These are phyloP conservation scores for Viridothelium virens DNA, from an alignment of 495 filamentous ascomycete genomes.

Conservation along the genomic window DNA sequence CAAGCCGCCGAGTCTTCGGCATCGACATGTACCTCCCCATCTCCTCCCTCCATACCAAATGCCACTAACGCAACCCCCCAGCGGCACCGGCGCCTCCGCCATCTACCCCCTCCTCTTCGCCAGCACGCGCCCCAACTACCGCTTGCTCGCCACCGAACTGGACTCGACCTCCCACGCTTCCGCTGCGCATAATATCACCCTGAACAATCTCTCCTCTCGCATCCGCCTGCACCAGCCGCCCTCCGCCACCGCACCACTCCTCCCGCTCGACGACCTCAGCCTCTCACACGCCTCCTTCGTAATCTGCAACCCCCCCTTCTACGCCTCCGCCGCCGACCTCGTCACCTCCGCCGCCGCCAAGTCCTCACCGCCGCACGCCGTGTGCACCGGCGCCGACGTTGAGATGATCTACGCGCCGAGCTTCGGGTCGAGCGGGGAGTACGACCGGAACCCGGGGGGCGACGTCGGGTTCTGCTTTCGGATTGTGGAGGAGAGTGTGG, in stretches of 20 bases:
- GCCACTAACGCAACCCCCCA: slow-evolving; percentile 22
- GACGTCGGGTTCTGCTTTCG: slow-evolving; percentile 71
- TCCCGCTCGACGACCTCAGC: slow-evolving; percentile 52
- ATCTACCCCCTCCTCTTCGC: slow-evolving; percentile 89
- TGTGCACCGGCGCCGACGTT: slow-evolving; percentile 70
- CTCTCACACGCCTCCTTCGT: slow-evolving; percentile 67
- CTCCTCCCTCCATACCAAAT: not conserved
- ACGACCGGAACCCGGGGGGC: slow-evolving; percentile 55
- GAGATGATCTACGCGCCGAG: slow-evolving; percentile 62
- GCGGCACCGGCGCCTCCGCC: slow-evolving; percentile 78
- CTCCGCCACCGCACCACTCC: slow-evolving; percentile 43
- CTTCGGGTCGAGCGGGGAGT: not conserved
- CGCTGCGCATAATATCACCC: slow-evolving; percentile 53
- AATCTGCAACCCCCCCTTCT: slow-evolving; percentile 96
- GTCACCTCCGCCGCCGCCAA: slow-evolving; percentile 51
- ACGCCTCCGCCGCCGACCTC: slow-evolving; percentile 64
- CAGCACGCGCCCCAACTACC: slow-evolving; percentile 55
- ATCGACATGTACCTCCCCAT: slow-evolving; percentile 58
- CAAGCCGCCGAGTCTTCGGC: slow-evolving; percentile 52
- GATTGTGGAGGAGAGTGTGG: slow-evolving; percentile 66
- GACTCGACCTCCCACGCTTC: slow-evolving; percentile 62
- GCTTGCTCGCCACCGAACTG: slow-evolving; percentile 50
- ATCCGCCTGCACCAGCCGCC: slow-evolving; percentile 54
- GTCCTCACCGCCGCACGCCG: slow-evolving; percentile 56
- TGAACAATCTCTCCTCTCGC: slow-evolving; percentile 56